Percentiles rank a stretch among this genome's conserved stretches.
These are phyloP conservation scores for Eimeria falciformis DNA, from an alignment of 169 alveolate genomes.

Conservation along the genomic window DNA sequence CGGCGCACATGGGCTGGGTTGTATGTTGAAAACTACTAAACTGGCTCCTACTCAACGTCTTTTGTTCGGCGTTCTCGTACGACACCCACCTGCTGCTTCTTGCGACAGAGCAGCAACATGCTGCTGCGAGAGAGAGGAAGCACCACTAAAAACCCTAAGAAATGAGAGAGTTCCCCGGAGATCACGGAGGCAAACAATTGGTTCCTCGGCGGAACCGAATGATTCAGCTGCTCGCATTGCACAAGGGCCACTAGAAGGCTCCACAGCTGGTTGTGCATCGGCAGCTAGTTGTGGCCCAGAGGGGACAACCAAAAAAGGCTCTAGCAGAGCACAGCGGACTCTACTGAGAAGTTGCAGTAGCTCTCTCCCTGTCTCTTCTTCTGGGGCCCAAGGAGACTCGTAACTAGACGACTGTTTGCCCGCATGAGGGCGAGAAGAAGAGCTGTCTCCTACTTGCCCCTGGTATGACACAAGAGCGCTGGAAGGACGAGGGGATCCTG, in stretches of 20 bases:
- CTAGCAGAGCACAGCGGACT: conserved; percentile 58
- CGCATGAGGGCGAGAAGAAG: neutral
- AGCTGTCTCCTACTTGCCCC: neutral
- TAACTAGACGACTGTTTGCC: neutral
- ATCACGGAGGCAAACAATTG: conserved; percentile 46
- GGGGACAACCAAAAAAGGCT: conserved; percentile 50
- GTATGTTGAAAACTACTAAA: too few species aligned
- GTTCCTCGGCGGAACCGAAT: conserved; percentile 40
- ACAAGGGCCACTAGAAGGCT: neutral
- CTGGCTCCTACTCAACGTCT: too few species aligned
- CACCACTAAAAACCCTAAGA: conserved; percentile 60
- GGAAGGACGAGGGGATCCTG: neutral
- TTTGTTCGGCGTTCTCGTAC: neutral
- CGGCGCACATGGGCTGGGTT: too few species aligned
- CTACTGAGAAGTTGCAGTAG: neutral
- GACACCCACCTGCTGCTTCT: conserved; percentile 46
- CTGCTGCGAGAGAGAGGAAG: conserved; percentile 50
- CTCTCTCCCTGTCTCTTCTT: conserved; percentile 31
- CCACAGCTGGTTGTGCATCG: neutral
- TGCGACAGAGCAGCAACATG: conserved; percentile 60
- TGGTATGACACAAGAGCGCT: neutral
- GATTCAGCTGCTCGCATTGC: neutral
- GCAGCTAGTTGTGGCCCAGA: neutral
- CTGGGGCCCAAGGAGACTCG: neutral
- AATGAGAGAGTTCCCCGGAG: conserved; percentile 44